phyloP scores from a whole-genome alignment of 352 stramenopile genomes.

The Aphanomyces cochlioides region DNA sequence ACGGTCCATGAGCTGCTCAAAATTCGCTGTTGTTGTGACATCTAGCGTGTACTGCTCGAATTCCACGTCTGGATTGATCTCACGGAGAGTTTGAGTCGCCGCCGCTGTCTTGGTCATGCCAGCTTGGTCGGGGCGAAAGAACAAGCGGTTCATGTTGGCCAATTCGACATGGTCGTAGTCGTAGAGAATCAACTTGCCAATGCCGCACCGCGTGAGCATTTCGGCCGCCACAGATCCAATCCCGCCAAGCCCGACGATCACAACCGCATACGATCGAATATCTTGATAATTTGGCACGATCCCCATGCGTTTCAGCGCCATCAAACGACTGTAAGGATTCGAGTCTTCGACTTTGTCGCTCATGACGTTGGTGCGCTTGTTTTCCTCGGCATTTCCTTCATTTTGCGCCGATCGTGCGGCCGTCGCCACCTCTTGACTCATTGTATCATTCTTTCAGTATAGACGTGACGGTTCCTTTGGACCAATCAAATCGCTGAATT shows the following conservation, averaged over 20 bases:
- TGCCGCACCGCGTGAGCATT: constrained; percentile 87
- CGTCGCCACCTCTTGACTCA: too few species aligned
- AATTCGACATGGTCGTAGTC: constrained; percentile 89
- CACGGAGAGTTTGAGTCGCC: constrained; percentile 76
- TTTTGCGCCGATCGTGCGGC: too few species aligned
- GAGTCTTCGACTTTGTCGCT: constrained; percentile 77
- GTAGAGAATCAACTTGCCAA: constrained; percentile 88
- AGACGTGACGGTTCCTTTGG: too few species aligned
- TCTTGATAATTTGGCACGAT: constrained; percentile 87
- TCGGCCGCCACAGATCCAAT: constrained; percentile 84
- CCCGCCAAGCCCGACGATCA: constrained; percentile 80
- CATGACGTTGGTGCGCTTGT: constrained; percentile 38
- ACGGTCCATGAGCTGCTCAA: constrained; percentile 76
- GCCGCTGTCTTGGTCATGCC: constrained; percentile 85
- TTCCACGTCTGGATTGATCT: constrained; percentile 87
- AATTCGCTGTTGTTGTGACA: constrained; percentile 82
- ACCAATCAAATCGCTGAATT: too few species aligned
- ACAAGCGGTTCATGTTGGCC: constrained; percentile 90
- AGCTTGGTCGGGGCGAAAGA: constrained; percentile 84
- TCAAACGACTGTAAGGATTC: constrained; percentile 87
- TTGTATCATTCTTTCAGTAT: too few species aligned
- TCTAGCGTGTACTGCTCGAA: constrained; percentile 86
- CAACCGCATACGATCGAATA: constrained; percentile 75
- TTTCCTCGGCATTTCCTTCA: too few species aligned
- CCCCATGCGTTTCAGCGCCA: constrained; percentile 88